Evolutionary conservation across 108 stramenopile species (phyloP), one percentile per base, ranked within the genome.

Genomic region (Asterionellopsis glacialis): DNA sequence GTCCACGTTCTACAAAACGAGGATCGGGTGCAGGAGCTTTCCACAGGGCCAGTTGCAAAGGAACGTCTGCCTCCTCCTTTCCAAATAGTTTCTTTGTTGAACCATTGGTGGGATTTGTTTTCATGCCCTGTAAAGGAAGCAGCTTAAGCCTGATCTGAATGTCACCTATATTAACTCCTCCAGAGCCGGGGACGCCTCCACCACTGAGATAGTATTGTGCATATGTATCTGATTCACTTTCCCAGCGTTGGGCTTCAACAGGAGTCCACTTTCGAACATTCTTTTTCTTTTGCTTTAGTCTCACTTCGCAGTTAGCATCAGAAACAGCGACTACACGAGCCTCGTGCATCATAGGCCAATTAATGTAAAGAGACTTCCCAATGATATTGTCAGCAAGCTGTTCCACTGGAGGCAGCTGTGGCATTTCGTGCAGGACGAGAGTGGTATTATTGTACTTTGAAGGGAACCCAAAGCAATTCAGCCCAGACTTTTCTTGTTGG

Each of bases 301-400:
- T 73, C 50, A 91, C 81, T 65, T 90, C 86, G 52, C 72, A 74
- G 19, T 45, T 69, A 11, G 63, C 65, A 74, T 95, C 90, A 11
- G 87, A 85, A 41, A 98, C 75, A 7, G 89, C 96, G 45, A 91
- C 84, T 26, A 96, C 88, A 65, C 85, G 91, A 9, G 90, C 96
- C 80, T 97, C 96, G 66, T 97, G 96, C 95, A 97, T 95, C 86
- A 95, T 94, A 6, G 98, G 98, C 95, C 96, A 98, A 74, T 96
- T 96, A 40, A 95, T 81, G 67, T 87, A 98, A 25, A 96, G 80
- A n/a, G 79, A 73, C 49, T 80, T 79, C 11, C 88, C 91, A 26
- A 98, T 62, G 19, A 97, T 47, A 45, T 79, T 83, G 13, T 78
- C 62, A 6, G 95, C 91, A 25, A 95, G 55, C 24, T 70, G 58